phyloP scores from a whole-genome alignment of 345 rosid species.

The Jatropha curcas region DNA sequence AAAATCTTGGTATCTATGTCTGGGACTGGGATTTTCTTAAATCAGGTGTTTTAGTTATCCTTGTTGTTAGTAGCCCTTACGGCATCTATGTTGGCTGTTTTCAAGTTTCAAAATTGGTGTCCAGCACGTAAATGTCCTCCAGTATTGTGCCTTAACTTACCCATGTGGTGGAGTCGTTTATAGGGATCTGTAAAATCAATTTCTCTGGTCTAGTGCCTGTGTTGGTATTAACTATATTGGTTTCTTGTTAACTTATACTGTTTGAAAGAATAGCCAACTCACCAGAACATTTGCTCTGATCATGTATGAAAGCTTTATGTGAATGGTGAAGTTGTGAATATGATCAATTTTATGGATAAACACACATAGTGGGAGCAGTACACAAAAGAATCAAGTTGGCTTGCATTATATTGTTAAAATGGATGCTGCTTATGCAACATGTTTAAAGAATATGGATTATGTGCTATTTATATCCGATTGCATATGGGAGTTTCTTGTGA shows the following conservation, averaged over 20 bases:
- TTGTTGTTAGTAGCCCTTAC: not conserved
- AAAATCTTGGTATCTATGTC: not conserved
- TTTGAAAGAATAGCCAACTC: not conserved
- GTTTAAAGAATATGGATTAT: not conserved
- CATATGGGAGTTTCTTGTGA: not conserved
- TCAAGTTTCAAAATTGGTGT: not conserved
- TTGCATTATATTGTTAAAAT: not conserved
- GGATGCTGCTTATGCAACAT: not conserved
- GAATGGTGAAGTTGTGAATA: not conserved
- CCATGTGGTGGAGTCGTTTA: too few relatives aligned
- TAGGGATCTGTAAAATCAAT: not conserved
- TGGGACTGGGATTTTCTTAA: not conserved
- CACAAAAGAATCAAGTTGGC: not conserved
- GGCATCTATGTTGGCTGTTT: not conserved
- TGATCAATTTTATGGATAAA: too few relatives aligned
- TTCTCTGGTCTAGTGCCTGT: not conserved
- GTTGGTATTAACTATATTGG: not conserved
- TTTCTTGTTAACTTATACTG: not conserved
- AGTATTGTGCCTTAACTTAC: not conserved
- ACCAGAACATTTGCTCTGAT: not conserved
- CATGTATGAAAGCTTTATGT: not conserved
- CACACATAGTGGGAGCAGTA: not conserved
- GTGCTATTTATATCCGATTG: not conserved
- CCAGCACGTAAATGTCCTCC: not conserved
- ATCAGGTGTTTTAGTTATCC: not conserved